A percentile compares a stretch with the other conserved stretches of the same genome.
Evolutionary conservation across 2,329 filamentous ascomycete species (phyloP).

Genomic region (Fusarium verticillioides): DNA sequence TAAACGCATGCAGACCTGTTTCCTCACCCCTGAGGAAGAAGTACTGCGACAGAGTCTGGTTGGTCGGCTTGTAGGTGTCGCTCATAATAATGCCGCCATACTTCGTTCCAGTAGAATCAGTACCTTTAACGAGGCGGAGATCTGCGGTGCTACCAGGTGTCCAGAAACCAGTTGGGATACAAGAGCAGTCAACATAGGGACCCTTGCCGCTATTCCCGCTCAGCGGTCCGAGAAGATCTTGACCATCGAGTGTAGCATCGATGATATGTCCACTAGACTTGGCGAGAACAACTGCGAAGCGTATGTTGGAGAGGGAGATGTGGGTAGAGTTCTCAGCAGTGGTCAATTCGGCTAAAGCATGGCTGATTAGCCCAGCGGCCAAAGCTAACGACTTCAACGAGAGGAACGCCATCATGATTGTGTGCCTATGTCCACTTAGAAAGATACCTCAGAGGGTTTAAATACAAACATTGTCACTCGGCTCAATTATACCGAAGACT

Average conservation of each 20-base stretch:
- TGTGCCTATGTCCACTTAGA: accelerated
- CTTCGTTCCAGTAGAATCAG: constrained; percentile 55
- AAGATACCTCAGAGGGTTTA: not conserved
- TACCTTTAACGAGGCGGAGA: constrained; percentile 56
- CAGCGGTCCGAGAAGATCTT: constrained; percentile 60
- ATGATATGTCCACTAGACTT: constrained; percentile 34
- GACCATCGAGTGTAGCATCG: constrained; percentile 41
- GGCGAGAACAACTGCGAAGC: constrained; percentile 15
- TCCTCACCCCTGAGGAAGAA: constrained; percentile 71
- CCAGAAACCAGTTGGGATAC: constrained; percentile 66
- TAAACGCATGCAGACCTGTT: constrained; percentile 69
- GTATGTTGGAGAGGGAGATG: constrained; percentile 31
- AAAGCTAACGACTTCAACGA: not conserved
- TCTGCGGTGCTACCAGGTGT: constrained; percentile 63
- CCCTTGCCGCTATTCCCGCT: constrained; percentile 56
- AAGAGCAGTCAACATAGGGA: constrained; percentile 71
- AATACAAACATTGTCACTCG: not conserved
- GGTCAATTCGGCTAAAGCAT: constrained; percentile 3
- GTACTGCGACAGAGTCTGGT: constrained; percentile 69
- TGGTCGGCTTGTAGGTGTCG: constrained; percentile 66
- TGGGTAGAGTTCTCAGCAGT: constrained; percentile 34
- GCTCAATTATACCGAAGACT: not conserved
- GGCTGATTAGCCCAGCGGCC: not conserved
- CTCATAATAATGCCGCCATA: constrained; percentile 69
- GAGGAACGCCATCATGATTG: not conserved